Evolutionary conservation across 441 rosid species (phyloP).

Genomic region (Corymbia citriodora): DNA sequence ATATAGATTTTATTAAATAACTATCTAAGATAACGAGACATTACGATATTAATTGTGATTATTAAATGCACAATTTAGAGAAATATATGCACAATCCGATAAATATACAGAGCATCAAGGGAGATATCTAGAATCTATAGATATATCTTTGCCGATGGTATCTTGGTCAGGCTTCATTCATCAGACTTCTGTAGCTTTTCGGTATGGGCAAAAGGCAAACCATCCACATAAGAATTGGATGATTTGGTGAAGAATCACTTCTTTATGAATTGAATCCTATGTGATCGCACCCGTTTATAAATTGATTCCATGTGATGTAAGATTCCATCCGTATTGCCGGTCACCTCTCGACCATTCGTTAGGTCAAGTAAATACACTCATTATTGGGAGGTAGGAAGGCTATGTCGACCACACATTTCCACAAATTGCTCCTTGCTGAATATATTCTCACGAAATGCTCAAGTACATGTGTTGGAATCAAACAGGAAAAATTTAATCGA

Average conservation of each 20-base stretch:
- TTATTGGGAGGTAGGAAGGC: background rate
- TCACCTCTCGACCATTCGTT: background rate
- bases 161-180: background rate
- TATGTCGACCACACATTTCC: background rate
- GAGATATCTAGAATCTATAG: background rate
- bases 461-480: background rate
- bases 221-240: background rate
- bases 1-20: background rate
- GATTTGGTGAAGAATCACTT: background rate
- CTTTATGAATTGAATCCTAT: background rate
- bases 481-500: accelerated
- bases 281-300: background rate
- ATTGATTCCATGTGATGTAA: background rate
- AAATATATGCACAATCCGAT: background rate
- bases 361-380: background rate
- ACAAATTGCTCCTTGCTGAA: background rate
- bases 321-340: background rate
- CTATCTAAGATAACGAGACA: background rate
- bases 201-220: background rate
- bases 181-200: background rate
- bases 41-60: background rate
- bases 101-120: background rate
- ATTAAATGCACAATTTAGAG: background rate
- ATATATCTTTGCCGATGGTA: background rate
- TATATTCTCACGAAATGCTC: accelerated